phyloP scores from a whole-genome alignment of 257 asterid species.

The Nicotiana sylvestris region DNA sequence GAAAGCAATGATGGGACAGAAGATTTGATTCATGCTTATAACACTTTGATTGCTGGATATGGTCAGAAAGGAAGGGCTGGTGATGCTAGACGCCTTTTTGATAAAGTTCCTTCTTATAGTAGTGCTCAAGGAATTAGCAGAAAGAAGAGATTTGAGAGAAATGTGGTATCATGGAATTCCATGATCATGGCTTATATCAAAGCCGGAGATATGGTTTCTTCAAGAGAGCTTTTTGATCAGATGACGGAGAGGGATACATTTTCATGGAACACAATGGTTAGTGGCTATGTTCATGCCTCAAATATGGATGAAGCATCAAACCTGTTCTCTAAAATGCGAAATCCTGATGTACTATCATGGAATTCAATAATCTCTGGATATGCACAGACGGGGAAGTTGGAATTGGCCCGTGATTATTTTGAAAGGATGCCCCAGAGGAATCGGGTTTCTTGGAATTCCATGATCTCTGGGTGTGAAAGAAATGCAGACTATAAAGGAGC shows the following conservation, averaged over 20 bases:
- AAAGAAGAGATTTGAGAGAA: constrained; percentile 37
- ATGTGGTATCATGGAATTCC: constrained; percentile 76
- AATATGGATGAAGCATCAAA: constrained; percentile 58
- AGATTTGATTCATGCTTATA: constrained; percentile 64
- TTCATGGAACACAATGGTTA: constrained; percentile 78
- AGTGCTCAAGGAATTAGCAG: constrained; percentile 8
- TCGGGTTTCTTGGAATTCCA: constrained; percentile 69
- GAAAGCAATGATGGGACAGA: constrained; percentile 16
- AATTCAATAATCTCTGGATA: constrained; percentile 71
- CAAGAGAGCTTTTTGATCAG: constrained; percentile 60
- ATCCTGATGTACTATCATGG: constrained; percentile 69
- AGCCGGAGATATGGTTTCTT: constrained; percentile 53
- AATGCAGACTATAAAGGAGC: constrained; percentile 53
- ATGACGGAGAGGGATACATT: constrained; percentile 54
- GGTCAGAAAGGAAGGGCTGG: constrained; percentile 65
- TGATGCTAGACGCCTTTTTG: constrained; percentile 63
- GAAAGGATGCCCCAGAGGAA: constrained; percentile 57
- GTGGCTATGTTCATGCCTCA: constrained; percentile 55
- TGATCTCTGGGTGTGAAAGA: constrained; percentile 73
- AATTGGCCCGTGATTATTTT: constrained; percentile 50
- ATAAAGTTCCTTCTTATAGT: constrained; percentile 36
- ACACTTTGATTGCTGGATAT: constrained; percentile 79
- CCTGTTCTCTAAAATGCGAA: constrained; percentile 54
- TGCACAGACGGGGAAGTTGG: constrained; percentile 51
- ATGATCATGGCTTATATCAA: constrained; percentile 82